phyloP scores from a whole-genome alignment of 2,329 filamentous ascomycete species.

The Endoconidiophora polonica region DNA sequence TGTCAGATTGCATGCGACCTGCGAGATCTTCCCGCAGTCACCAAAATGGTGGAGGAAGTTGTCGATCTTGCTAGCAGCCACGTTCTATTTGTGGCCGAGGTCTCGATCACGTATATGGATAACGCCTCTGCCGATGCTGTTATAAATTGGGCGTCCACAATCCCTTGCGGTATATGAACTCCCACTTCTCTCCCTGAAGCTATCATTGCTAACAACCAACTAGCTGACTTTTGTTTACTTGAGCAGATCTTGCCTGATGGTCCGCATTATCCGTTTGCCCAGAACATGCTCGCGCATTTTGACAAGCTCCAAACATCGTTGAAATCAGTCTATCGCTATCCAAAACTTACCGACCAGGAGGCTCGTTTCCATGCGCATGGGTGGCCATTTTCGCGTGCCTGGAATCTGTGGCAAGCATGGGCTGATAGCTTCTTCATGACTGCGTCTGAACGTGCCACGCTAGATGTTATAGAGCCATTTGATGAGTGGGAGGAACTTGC shows the following conservation, averaged over 20 bases:
- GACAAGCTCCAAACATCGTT: slow-evolving; percentile 63
- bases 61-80: slow-evolving; percentile 40
- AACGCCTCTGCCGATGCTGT: slow-evolving; percentile 54
- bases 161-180: slow-evolving; percentile 43
- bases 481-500: slow-evolving; percentile 95
- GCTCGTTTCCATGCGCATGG: slow-evolving; percentile 51
- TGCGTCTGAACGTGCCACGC: slow-evolving; percentile 35
- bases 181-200: neutral
- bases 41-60: slow-evolving; percentile 39
- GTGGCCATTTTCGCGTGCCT: slow-evolving; percentile 45
- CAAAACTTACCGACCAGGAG: slow-evolving; percentile 46
- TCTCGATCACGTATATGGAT: slow-evolving; percentile 84
- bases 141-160: slow-evolving; percentile 57
- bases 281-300: slow-evolving; percentile 73
- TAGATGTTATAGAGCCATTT: slow-evolving; percentile 66
- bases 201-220: slow-evolving; percentile 15
- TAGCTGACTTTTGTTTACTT: slow-evolving; percentile 67
- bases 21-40: slow-evolving; percentile 45
- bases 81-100: slow-evolving; percentile 73
- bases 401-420: slow-evolving; percentile 75
- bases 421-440: slow-evolving; percentile 49
- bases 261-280: slow-evolving; percentile 62
- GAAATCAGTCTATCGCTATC: slow-evolving; percentile 57
- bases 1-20: slow-evolving; percentile 70
- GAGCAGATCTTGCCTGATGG: slow-evolving; percentile 77